phyloP scores from a whole-genome alignment of 306 rosid genomes.

The Quercus mongolica region DNA sequence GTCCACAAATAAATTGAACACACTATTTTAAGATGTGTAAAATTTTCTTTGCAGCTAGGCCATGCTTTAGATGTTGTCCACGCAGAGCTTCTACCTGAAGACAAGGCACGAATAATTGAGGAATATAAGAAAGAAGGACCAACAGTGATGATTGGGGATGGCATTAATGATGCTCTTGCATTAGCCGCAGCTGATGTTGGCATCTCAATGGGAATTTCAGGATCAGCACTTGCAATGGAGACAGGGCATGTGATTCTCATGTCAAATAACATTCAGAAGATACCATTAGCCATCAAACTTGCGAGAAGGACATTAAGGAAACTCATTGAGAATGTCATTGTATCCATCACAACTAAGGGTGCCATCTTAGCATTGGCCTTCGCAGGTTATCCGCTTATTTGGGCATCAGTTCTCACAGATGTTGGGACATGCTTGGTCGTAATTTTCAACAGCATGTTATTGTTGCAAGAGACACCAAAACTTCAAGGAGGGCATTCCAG shows the following conservation, averaged over 20 bases:
- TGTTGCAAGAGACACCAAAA: slow-evolving; percentile 36
- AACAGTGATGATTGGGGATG: slow-evolving; percentile 92
- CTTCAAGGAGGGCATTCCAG: neutral
- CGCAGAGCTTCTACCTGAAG: slow-evolving; percentile 89
- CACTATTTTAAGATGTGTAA: slow-evolving; percentile 14
- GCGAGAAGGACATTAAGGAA: slow-evolving; percentile 58
- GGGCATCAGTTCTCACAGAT: slow-evolving; percentile 99
- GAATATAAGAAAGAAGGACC: slow-evolving; percentile 68
- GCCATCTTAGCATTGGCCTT: slow-evolving; percentile 67
- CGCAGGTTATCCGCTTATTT: slow-evolving; percentile 82
- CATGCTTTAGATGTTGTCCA: slow-evolving; percentile 57
- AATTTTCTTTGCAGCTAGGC: slow-evolving; percentile 46
- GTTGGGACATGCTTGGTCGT: slow-evolving; percentile 85
- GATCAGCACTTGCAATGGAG: slow-evolving; percentile 88
- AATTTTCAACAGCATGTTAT: slow-evolving; percentile 85
- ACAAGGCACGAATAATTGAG: slow-evolving; percentile 60
- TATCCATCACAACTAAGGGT: slow-evolving; percentile 58
- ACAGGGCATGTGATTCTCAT: slow-evolving; percentile 75
- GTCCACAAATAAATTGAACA: neutral
- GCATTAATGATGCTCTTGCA: slow-evolving; percentile 89
- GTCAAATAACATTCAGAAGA: slow-evolving; percentile 79
- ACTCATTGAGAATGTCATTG: slow-evolving; percentile 60
- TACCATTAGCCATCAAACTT: slow-evolving; percentile 73
- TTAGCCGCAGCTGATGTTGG: slow-evolving; percentile 88
- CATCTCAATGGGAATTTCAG: slow-evolving; percentile 94